phyloP scores from a whole-genome alignment of 1,284 basidiomycete species.

The Cutaneotrichosporon sp. region DNA sequence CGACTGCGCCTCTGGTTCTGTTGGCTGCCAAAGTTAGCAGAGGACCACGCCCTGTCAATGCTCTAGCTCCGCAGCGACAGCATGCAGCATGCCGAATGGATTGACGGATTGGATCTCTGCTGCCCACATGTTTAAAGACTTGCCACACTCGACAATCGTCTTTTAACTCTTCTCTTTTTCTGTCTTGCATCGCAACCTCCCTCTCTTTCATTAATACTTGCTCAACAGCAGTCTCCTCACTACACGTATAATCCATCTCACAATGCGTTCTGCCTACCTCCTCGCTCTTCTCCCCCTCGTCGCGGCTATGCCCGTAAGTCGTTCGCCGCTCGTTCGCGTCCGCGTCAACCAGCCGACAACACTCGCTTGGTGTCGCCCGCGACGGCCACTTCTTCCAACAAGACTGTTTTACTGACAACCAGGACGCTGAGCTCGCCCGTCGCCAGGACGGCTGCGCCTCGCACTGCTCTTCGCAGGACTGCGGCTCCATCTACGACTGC shows the following conservation, averaged over 20 bases:
- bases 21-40: no score
- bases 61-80: no score
- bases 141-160: no score
- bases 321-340: no score
- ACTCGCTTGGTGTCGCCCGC: no score
- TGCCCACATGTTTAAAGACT: no score
- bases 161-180: background rate
- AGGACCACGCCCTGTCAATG: no score
- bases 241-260: background rate
- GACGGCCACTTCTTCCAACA: no score
- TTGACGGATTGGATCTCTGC: no score
- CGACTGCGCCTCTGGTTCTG: no score
- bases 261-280: slow-evolving; percentile 17
- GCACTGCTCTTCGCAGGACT: slow-evolving; percentile 14
- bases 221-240: background rate
- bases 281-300: slow-evolving; percentile 8
- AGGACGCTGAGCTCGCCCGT: slow-evolving; percentile 1
- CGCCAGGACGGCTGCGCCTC: slow-evolving; percentile 15
- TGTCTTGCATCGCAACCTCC: background rate
- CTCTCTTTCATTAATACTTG: background rate
- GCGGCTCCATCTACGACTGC: slow-evolving; percentile 10
- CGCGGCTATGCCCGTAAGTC: slow-evolving; percentile 7
- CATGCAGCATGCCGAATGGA: no score
- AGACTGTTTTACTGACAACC: slow-evolving; percentile 1
- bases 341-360: no score